Percentiles rank a stretch among this genome's conserved stretches.
Evolutionary conservation across 2,329 filamentous ascomycete species (phyloP).

Genomic region (Dendrostoma leiphaemia): DNA sequence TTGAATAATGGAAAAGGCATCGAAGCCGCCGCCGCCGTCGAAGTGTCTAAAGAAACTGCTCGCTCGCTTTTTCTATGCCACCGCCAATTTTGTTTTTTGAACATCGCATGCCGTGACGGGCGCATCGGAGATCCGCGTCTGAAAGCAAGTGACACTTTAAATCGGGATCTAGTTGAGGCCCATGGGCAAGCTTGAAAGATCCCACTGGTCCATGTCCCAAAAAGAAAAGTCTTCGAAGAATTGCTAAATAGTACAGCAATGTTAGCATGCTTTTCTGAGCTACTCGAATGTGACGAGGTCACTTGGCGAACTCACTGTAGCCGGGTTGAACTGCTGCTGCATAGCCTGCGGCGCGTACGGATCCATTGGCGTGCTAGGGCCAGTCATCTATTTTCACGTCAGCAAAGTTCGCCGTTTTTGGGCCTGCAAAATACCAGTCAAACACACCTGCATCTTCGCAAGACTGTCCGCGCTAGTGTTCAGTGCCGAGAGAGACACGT

Average conservation of each 20-base stretch:
- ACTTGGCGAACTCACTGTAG: conserved; percentile 3
- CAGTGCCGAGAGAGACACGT: conserved; percentile 43
- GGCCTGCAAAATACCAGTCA: background rate
- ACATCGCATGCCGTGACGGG: background rate
- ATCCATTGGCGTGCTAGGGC: conserved; percentile 2
- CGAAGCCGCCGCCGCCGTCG: background rate
- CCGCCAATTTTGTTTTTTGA: background rate
- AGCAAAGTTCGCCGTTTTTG: no score
- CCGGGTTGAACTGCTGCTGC: conserved; percentile 3
- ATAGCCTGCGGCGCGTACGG: conserved; percentile 6
- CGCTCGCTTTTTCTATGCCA: background rate
- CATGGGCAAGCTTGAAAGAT: conserved; percentile 13
- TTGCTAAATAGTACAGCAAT: background rate
- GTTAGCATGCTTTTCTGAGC: background rate
- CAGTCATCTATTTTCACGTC: background rate
- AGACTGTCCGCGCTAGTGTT: conserved; percentile 39
- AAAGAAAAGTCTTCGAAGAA: conserved; percentile 19
- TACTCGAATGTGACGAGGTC: background rate
- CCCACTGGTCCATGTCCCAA: conserved; percentile 39
- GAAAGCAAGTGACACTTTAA: no score
- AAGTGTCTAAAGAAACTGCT: background rate
- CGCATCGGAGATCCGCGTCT: no score
- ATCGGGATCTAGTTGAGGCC: conserved; percentile 2
- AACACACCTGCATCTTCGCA: conserved; percentile 28
- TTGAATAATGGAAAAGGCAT: background rate